A percentile compares a stretch with the other conserved stretches of the same genome.
Evolutionary conservation across 108 stramenopile genomes (phyloP).

Genomic region (Bacterosira constricta): DNA sequence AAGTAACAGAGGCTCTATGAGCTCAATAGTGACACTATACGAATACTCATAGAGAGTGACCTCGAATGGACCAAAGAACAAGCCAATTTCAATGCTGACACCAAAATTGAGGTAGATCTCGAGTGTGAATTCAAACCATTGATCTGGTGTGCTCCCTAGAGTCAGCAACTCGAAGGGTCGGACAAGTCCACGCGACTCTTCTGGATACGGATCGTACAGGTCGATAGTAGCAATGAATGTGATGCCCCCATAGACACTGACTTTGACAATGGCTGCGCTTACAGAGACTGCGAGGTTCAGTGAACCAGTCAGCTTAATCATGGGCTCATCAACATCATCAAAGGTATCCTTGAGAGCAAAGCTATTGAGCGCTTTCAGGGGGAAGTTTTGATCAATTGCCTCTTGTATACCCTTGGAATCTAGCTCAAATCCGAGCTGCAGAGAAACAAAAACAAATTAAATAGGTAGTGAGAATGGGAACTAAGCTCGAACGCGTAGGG

Average conservation of each 20-base stretch:
- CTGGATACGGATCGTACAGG: slow-evolving; percentile 42
- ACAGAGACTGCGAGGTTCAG: slow-evolving; percentile 9
- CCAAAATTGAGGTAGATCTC: slow-evolving; percentile 4
- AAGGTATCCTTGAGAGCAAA: slow-evolving; percentile 44
- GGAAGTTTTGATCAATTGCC: slow-evolving; percentile 21
- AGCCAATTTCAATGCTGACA: slow-evolving; percentile 17
- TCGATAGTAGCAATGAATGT: slow-evolving; percentile 29
- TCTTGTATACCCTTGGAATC: slow-evolving; percentile 40
- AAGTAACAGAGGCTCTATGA: slow-evolving; percentile 11
- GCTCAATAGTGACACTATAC: too few species aligned
- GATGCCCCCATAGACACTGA: slow-evolving; percentile 26
- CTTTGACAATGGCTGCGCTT: slow-evolving; percentile 31
- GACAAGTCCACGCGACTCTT: slow-evolving; percentile 27
- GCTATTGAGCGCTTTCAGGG: slow-evolving; percentile 41
- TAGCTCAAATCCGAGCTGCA: slow-evolving; percentile 1
- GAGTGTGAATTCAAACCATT: slow-evolving; percentile 48
- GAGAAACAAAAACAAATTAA: background rate
- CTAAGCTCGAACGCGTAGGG: too few species aligned
- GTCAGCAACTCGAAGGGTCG: slow-evolving; percentile 36
- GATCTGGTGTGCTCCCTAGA: slow-evolving; percentile 13
- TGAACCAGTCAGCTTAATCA: slow-evolving; percentile 17
- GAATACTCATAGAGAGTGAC: slow-evolving; percentile 7
- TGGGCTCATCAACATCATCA: slow-evolving; percentile 39
- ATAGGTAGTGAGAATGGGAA: background rate
- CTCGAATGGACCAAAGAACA: slow-evolving; percentile 16